Evolutionary conservation across 2,329 filamentous ascomycete genomes (phyloP).

Genomic region (Cladophialophora immunda): DNA sequence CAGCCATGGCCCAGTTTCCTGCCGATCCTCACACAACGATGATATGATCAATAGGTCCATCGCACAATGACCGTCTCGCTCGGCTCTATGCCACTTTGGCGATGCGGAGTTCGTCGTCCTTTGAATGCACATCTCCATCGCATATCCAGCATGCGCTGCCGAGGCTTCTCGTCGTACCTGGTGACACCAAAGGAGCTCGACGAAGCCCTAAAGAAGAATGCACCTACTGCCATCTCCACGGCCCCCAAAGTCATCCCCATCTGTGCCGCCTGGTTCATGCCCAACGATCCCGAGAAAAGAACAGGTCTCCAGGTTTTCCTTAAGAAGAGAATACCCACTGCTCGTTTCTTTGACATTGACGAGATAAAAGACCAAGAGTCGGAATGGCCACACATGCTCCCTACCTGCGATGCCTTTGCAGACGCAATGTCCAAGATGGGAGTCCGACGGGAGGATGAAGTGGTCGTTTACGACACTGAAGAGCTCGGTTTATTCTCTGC

Average conservation of each 20-base stretch:
- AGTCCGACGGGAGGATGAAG: conserved; percentile 83
- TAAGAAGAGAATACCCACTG: conserved; percentile 82
- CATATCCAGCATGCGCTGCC: conserved; percentile 48
- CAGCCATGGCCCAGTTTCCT: neutral
- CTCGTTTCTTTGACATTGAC: conserved; percentile 96
- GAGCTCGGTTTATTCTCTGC: conserved; percentile 95
- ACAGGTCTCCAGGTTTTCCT: conserved; percentile 83
- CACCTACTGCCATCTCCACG: conserved; percentile 79
- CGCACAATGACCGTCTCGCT: conserved; percentile 20
- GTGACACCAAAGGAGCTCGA: conserved; percentile 84
- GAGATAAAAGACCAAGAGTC: conserved; percentile 86
- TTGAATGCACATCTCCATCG: conserved; percentile 41
- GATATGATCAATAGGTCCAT: conserved; percentile 12
- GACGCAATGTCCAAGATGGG: conserved; percentile 88
- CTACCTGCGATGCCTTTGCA: conserved; percentile 80
- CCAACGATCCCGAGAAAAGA: conserved; percentile 79
- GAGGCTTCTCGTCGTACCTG: conserved; percentile 77
- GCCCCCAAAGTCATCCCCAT: conserved; percentile 85
- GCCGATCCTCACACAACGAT: conserved; percentile 9
- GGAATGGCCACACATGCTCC: conserved; percentile 96
- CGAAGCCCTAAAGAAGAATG: conserved; percentile 82
- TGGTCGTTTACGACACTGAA: conserved; percentile 93
- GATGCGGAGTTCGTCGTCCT: conserved; percentile 25
- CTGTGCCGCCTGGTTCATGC: conserved; percentile 95
- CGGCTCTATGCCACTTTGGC: conserved; percentile 21